Percentiles rank a stretch among this genome's conserved stretches.
Conservation (phyloP, 108 stramenopile genomes). For the Cylindrotheca closterium region DNA sequence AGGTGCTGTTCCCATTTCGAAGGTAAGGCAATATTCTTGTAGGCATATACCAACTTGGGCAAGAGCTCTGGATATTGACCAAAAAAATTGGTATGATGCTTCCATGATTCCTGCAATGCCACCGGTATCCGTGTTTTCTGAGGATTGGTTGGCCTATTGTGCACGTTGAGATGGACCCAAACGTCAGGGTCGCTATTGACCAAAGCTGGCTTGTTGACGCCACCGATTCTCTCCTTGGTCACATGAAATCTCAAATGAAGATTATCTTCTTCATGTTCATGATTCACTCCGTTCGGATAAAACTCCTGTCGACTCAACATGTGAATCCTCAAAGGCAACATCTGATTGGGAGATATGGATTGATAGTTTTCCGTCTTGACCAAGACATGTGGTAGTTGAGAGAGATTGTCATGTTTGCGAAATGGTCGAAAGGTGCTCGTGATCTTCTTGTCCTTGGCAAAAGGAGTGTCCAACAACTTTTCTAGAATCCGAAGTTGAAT, state of each 20-base stretch:
- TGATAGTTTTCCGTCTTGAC: constrained; percentile 8
- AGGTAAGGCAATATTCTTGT: background rate
- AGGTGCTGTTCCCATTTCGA: background rate
- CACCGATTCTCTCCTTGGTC: constrained; percentile 1
- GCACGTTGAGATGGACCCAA: constrained; percentile 23
- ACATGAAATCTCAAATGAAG: too few species aligned
- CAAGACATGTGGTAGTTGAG: constrained; percentile 25
- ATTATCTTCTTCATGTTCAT: constrained; percentile 9
- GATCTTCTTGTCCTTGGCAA: constrained; percentile 1
- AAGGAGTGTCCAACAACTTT: constrained; percentile 18
- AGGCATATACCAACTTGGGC: constrained; percentile 5
- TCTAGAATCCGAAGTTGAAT: constrained; percentile 29
- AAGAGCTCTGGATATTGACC: constrained; percentile 6
- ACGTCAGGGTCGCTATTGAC: constrained; percentile 15
- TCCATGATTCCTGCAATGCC: constrained; percentile 24
- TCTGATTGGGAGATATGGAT: constrained; percentile 1
- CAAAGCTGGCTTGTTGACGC: background rate
- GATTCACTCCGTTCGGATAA: background rate
- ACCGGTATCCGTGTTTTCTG: constrained; percentile 1
- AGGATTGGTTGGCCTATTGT: background rate
- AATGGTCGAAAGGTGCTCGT: constrained; percentile 15
- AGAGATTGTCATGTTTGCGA: background rate
- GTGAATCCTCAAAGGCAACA: constrained; percentile 18
- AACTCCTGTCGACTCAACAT: constrained; percentile 21
- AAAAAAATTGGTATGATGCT: constrained; percentile 2